phyloP scores from a whole-genome alignment of 768 basidiomycete species.

The Lentinula raphanica region DNA sequence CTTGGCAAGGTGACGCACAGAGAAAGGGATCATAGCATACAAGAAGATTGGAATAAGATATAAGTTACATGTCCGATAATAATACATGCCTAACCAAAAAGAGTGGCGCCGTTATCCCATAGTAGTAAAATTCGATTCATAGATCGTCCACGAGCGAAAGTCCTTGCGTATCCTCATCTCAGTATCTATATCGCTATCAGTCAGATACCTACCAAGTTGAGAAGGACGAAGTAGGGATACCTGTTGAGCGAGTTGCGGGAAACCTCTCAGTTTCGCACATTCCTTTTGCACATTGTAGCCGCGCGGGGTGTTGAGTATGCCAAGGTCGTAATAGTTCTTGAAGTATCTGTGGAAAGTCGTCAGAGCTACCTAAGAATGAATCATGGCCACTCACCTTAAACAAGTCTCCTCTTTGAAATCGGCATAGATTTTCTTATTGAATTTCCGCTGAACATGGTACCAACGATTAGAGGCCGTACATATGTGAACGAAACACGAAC shows the following conservation, averaged over 20 bases:
- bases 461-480: background rate
- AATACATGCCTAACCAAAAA: background rate
- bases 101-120: too few relatives aligned
- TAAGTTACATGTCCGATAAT: too few relatives aligned
- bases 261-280: conserved; percentile 59
- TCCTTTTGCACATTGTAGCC: conserved; percentile 54
- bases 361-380: background rate
- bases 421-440: conserved; percentile 70
- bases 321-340: conserved; percentile 49
- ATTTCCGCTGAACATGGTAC: conserved; percentile 45
- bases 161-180: background rate
- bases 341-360: conserved; percentile 45
- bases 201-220: background rate
- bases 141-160: too few relatives aligned
- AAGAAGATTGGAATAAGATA: too few relatives aligned
- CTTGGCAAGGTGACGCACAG: too few relatives aligned
- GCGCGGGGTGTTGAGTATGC: conserved; percentile 41
- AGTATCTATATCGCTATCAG: background rate
- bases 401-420: conserved; percentile 80
- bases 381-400: conserved; percentile 37
- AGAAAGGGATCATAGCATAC: too few relatives aligned
- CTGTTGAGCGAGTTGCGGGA: conserved; percentile 36
- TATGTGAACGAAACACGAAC: conserved; percentile 26
- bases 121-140: too few relatives aligned
- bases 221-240: conserved; percentile 15